phyloP scores from a whole-genome alignment of 768 basidiomycete species.

The Mycena belliarum region DNA sequence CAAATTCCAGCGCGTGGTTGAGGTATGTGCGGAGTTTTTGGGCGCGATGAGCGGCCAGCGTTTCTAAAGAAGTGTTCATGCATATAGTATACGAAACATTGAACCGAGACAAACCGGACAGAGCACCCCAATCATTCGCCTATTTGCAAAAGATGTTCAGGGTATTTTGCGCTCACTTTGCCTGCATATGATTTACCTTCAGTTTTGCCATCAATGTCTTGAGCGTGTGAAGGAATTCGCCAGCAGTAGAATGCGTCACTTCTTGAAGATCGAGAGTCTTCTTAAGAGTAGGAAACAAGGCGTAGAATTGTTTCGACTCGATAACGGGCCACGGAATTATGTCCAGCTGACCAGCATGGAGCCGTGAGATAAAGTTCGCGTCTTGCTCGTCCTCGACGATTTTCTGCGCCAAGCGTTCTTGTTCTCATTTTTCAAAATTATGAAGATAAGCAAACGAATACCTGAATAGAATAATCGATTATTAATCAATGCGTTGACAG shows the following conservation, averaged over 20 bases:
- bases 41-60: slow-evolving; percentile 48
- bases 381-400: slow-evolving; percentile 63
- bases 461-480: too few relatives aligned
- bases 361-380: slow-evolving; percentile 60
- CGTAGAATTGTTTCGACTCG: slow-evolving; percentile 59
- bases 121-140: slow-evolving; percentile 65
- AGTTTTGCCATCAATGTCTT: slow-evolving; percentile 69
- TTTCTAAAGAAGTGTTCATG: slow-evolving; percentile 32
- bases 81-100: neutral
- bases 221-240: slow-evolving; percentile 54
- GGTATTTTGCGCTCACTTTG: neutral
- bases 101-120: slow-evolving; percentile 49
- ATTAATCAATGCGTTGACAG: too few relatives aligned
- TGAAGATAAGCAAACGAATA: too few relatives aligned
- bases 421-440: too few relatives aligned
- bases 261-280: slow-evolving; percentile 46
- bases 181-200: slow-evolving; percentile 33
- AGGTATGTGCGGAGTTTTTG: slow-evolving; percentile 42
- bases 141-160: neutral
- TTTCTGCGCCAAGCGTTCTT: slow-evolving; percentile 43
- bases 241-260: slow-evolving; percentile 49
- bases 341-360: slow-evolving; percentile 53
- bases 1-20: slow-evolving; percentile 48
- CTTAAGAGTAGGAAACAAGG: slow-evolving; percentile 49
- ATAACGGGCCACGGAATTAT: slow-evolving; percentile 73